phyloP scores from a whole-genome alignment of 225 moss, liverwort and hornwort genomes.

The Physcomitrium patens region DNA sequence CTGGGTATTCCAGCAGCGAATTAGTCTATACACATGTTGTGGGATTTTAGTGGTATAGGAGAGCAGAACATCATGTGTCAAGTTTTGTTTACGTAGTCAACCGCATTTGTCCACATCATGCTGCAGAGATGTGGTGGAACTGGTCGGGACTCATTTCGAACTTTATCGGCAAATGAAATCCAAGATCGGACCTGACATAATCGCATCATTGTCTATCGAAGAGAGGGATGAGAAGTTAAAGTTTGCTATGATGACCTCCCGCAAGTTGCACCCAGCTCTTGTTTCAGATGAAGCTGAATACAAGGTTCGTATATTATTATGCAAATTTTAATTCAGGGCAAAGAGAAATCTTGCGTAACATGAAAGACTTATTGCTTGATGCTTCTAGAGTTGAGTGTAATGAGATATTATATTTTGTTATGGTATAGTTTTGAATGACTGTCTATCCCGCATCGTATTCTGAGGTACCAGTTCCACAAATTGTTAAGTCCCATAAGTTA shows the following conservation, averaged over 20 bases:
- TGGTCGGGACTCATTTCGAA: slow-evolving; percentile 57
- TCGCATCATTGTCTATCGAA: slow-evolving; percentile 53
- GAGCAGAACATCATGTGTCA: not conserved
- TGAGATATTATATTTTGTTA: too few relatives aligned
- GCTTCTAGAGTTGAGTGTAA: too few relatives aligned
- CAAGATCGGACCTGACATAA: slow-evolving; percentile 46
- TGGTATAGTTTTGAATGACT: slow-evolving; percentile 4
- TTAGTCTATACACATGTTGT: not conserved
- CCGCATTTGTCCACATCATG: slow-evolving; percentile 22
- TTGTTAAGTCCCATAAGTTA: not conserved
- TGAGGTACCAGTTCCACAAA: not conserved
- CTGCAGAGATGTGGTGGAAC: slow-evolving; percentile 59
- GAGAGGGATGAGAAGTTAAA: slow-evolving; percentile 65
- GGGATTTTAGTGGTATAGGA: not conserved
- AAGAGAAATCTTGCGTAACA: slow-evolving; percentile 5
- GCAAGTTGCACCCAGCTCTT: slow-evolving; percentile 62
- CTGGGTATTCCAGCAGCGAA: slow-evolving; percentile 11
- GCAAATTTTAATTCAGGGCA: not conserved
- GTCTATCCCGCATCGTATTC: not conserved
- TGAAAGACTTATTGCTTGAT: not conserved
- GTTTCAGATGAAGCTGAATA: slow-evolving; percentile 59
- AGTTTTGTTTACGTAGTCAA: not conserved
- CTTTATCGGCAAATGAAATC: slow-evolving; percentile 59
- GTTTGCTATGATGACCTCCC: slow-evolving; percentile 47
- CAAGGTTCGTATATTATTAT: slow-evolving; percentile 43